Evolutionary conservation across 768 basidiomycete species (phyloP).

Genomic region (Russula lepida): DNA sequence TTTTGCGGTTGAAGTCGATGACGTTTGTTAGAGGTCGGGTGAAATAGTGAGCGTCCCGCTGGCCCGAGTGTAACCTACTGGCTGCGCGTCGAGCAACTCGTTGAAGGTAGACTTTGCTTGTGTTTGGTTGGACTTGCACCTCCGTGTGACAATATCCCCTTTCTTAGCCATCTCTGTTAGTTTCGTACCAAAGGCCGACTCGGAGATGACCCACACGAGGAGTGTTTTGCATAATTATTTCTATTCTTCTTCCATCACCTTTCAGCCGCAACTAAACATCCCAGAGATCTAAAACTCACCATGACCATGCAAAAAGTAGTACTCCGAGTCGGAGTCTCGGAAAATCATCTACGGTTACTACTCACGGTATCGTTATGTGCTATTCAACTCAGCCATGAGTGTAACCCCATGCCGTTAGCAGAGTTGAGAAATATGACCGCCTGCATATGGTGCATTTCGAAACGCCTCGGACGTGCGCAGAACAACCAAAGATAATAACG

Average conservation of each 20-base stretch:
- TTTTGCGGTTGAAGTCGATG: constrained; percentile 20
- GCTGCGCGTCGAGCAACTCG: neutral
- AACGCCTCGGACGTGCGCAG: neutral
- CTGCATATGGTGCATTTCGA: neutral
- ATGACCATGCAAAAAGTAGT: neutral
- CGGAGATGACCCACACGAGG: too few species aligned
- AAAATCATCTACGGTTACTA: neutral
- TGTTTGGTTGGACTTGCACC: constrained; percentile 14
- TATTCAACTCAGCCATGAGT: neutral
- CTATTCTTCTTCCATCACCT: neutral
- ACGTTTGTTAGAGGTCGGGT: neutral
- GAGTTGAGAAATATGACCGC: neutral
- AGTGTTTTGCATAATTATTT: neutral
- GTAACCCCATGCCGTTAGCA: neutral
- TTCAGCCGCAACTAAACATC: neutral
- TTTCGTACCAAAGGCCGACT: too few species aligned
- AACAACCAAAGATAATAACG: neutral
- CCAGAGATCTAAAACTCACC: neutral
- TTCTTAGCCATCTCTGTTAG: neutral
- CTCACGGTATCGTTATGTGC: neutral
- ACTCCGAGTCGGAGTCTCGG: neutral
- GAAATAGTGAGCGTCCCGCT: neutral
- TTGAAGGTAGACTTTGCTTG: neutral
- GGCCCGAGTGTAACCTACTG: neutral
- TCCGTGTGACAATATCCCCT: neutral